phyloP scores from a whole-genome alignment of 1,284 basidiomycete species.

The Polyporus tsugae region DNA sequence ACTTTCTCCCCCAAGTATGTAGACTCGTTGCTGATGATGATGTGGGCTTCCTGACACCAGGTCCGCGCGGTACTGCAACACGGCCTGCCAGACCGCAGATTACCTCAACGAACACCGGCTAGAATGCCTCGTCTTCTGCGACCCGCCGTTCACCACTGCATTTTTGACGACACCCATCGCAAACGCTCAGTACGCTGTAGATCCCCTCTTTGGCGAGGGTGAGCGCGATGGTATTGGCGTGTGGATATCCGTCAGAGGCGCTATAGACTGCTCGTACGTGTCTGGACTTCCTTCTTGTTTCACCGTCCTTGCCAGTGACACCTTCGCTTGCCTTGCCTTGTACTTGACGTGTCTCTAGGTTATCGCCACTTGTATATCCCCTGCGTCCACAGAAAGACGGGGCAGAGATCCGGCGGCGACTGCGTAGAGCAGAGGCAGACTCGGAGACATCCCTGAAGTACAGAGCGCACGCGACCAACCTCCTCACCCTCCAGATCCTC shows the following conservation, averaged over 20 bases:
- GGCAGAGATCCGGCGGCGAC: neutral
- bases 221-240: neutral
- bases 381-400: neutral
- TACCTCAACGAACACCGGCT: neutral
- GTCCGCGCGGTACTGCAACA: neutral
- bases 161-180: neutral
- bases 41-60: too few relatives aligned
- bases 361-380: neutral
- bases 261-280: neutral
- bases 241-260: neutral
- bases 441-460: neutral
- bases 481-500: neutral
- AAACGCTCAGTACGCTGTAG: neutral
- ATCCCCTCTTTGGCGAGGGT: neutral
- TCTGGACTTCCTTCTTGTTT: too few relatives aligned
- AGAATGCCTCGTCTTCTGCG: neutral
- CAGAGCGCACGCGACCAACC: neutral
- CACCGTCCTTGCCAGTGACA: too few relatives aligned
- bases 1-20: too few relatives aligned
- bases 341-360: too few relatives aligned
- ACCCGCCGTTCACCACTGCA: neutral
- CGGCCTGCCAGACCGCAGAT: neutral
- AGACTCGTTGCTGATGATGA: neutral
- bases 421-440: neutral
- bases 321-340: too few relatives aligned